Percentiles rank a stretch among this genome's conserved stretches.
Conservation (phyloP, 164 flowering plant species). For the Piper betle region DNA sequence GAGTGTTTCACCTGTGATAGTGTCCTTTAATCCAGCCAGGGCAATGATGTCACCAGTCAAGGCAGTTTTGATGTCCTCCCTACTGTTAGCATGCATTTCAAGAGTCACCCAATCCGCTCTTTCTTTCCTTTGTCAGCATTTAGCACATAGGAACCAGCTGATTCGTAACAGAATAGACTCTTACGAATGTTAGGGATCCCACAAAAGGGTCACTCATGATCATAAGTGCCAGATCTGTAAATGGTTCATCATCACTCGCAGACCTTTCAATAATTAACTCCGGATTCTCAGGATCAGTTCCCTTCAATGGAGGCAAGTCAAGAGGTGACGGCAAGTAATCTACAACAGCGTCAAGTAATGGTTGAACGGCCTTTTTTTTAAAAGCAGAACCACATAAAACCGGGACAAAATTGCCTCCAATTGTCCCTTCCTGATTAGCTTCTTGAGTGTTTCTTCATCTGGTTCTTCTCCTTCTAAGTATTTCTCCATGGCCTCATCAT, state of each 20-base stretch:
- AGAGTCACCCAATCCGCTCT: constrained; percentile 87
- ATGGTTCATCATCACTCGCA: constrained; percentile 80
- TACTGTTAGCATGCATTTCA: constrained; percentile 97
- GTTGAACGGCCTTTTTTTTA: constrained; percentile 95
- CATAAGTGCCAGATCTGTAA: constrained; percentile 92
- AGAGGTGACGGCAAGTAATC: constrained; percentile 90
- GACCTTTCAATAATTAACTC: constrained; percentile 42
- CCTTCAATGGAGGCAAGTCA: constrained; percentile 81
- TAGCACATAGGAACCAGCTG: constrained; percentile 74
- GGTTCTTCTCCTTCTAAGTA: constrained; percentile 88
- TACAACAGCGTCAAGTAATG: constrained; percentile 85
- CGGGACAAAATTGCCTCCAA: constrained; percentile 62
- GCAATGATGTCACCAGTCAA: constrained; percentile 89
- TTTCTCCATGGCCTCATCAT: constrained; percentile 75
- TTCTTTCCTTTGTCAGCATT: constrained; percentile 92
- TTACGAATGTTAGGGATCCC: constrained; percentile 88
- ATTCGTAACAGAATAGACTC: constrained; percentile 72
- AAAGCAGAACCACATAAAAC: constrained; percentile 92
- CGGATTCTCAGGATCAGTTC: constrained; percentile 85
- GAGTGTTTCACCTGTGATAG: constrained; percentile 89
- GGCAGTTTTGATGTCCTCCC: constrained; percentile 78
- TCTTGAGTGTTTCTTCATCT: constrained; percentile 68
- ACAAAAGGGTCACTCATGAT: constrained; percentile 91
- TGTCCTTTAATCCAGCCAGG: constrained; percentile 89
- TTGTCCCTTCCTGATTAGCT: constrained; percentile 69